phyloP scores from a whole-genome alignment of 257 asterid species.

The Catharanthus roseus region DNA sequence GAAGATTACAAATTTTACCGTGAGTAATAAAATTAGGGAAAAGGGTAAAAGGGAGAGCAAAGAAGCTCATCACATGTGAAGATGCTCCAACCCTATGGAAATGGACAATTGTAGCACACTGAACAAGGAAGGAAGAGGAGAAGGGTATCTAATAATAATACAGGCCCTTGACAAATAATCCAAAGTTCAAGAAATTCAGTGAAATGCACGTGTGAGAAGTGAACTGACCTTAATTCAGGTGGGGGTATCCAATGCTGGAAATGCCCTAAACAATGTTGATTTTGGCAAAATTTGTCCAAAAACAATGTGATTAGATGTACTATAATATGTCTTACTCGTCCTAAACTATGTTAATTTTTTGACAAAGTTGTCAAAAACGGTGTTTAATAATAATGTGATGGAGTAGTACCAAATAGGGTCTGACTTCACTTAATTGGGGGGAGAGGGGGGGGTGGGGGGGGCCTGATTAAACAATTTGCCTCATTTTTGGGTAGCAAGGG shows the following conservation, averaged over 20 bases:
- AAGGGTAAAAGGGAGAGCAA: neutral
- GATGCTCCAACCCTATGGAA: neutral
- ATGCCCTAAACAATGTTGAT: neutral
- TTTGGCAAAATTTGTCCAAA: neutral
- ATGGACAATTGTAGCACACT: conserved; percentile 6
- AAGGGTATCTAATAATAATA: neutral
- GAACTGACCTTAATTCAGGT: neutral
- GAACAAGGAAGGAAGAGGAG: no score
- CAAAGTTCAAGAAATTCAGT: conserved; percentile 4
- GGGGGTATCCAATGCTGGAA: neutral
- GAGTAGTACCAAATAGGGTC: neutral
- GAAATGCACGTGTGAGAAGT: conserved; percentile 5
- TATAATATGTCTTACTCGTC: no score
- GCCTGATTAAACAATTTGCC: conserved; percentile 2
- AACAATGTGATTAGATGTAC: neutral
- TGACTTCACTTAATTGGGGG: neutral
- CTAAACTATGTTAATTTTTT: no score
- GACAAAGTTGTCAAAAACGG: no score
- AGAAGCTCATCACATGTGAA: conserved; percentile 4
- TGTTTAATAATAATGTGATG: no score
- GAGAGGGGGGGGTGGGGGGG: no score
- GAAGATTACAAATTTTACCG: no score
- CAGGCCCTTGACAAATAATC: neutral
- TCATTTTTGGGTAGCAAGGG: conserved; percentile 1
- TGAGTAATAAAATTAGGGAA: neutral